Conservation (phyloP, 192 early-diverging fungal species). For the Mycoemilia scoparia region DNA sequence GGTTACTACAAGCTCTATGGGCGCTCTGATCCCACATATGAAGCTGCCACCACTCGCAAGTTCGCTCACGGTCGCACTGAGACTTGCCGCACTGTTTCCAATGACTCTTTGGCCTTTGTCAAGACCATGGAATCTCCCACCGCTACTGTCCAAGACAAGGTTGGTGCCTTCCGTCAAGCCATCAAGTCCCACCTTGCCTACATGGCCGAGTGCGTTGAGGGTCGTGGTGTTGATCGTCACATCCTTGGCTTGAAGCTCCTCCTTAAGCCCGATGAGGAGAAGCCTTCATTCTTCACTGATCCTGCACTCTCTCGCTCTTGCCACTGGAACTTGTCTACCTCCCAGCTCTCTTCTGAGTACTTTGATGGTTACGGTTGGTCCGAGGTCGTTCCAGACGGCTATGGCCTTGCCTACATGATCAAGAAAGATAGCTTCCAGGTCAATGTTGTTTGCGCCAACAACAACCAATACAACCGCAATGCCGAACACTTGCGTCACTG, state of each 20-base stretch:
- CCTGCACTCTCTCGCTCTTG: slow-evolving; percentile 57
- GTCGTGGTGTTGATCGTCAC: slow-evolving; percentile 79
- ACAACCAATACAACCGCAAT: slow-evolving; percentile 33
- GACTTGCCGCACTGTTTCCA: slow-evolving; percentile 62
- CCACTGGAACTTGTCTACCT: slow-evolving; percentile 87
- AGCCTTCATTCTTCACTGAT: slow-evolving; percentile 75
- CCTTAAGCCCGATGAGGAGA: slow-evolving; percentile 50
- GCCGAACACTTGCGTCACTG: slow-evolving; percentile 53
- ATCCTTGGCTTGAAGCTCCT: slow-evolving; percentile 66
- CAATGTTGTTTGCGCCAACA: slow-evolving; percentile 58
- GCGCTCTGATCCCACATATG: slow-evolving; percentile 63
- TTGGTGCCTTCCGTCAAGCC: slow-evolving; percentile 52
- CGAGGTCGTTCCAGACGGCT: slow-evolving; percentile 76
- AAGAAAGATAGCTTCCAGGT: slow-evolving; percentile 71
- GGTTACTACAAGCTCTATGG: slow-evolving; percentile 93
- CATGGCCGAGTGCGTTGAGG: slow-evolving; percentile 66
- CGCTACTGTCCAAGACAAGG: slow-evolving; percentile 35
- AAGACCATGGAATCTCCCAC: slow-evolving; percentile 60
- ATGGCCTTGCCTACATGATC: slow-evolving; percentile 88
- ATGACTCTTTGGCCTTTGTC: slow-evolving; percentile 64
- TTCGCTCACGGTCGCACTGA: slow-evolving; percentile 89
- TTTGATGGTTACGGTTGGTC: slow-evolving; percentile 90
- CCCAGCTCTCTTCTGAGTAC: slow-evolving; percentile 77
- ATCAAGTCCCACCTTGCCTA: slow-evolving; percentile 59
- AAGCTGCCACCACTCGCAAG: slow-evolving; percentile 76